Evolutionary conservation across 805 yeast species (phyloP).

Genomic region (Metschnikowia santaceciliae): DNA sequence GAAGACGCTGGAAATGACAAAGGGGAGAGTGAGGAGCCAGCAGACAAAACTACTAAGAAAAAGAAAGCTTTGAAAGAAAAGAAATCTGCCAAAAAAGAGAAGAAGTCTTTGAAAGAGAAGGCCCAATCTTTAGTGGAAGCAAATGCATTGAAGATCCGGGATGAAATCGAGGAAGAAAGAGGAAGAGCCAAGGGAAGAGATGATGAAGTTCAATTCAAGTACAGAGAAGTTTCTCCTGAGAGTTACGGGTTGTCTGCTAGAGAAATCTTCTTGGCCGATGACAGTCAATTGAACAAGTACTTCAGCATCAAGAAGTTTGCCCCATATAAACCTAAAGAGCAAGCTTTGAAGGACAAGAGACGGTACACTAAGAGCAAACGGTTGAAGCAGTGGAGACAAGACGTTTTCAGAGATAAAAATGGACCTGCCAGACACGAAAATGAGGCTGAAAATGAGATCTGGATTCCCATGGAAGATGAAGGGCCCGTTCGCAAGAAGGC

Average conservation of each 20-base stretch:
- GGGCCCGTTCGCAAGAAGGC: constrained; percentile 3
- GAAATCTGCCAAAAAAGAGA: constrained; percentile 55
- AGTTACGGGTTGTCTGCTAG: constrained; percentile 79
- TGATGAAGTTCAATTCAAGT: constrained; percentile 58
- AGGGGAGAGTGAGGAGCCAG: constrained; percentile 10
- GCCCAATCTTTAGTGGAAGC: constrained; percentile 80
- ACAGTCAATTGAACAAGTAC: constrained; percentile 74
- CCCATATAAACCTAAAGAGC: constrained; percentile 78
- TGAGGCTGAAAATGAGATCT: constrained; percentile 33
- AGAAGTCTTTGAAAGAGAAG: constrained; percentile 54
- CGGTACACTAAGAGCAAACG: constrained; percentile 80
- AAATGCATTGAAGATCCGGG: constrained; percentile 60
- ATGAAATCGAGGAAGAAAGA: constrained; percentile 61
- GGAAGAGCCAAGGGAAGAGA: constrained; percentile 44
- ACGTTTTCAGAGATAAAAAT: constrained; percentile 63
- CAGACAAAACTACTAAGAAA: constrained; percentile 39
- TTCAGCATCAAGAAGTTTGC: constrained; percentile 91
- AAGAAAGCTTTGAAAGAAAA: constrained; percentile 58
- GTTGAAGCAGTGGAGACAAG: constrained; percentile 84
- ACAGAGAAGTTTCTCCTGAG: constrained; percentile 95
- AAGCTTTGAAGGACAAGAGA: constrained; percentile 71
- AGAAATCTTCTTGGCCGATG: constrained; percentile 89
- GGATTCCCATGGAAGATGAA: constrained; percentile 32
- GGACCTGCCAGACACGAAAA: constrained; percentile 38
- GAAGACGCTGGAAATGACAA: constrained; percentile 8